These are phyloP conservation scores for Solanum bulbocastanum DNA, from an alignment of 257 asterid species.

Conservation along the genomic window DNA sequence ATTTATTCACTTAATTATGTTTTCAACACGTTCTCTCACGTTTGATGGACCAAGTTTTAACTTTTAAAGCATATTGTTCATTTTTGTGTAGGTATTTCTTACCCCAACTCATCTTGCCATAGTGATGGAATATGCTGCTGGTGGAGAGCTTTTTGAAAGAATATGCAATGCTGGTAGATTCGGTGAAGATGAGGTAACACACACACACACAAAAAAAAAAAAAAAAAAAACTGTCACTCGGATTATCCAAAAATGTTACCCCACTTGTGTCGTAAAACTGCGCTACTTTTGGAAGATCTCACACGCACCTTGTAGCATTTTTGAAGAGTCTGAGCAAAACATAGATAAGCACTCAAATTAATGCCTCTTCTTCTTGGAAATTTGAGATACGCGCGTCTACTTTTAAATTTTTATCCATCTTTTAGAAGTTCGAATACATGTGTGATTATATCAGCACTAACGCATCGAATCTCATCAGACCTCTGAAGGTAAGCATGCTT, in stretches of 20 bases:
- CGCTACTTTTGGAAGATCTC: neutral
- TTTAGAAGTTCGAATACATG: too few species aligned
- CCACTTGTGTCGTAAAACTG: neutral
- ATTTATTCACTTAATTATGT: neutral
- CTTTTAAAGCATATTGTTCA: neutral
- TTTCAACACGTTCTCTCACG: neutral
- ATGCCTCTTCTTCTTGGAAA: neutral
- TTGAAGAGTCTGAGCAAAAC: neutral
- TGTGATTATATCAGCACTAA: neutral
- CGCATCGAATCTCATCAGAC: neutral
- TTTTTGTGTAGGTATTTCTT: conserved; percentile 38
- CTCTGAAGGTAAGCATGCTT: neutral
- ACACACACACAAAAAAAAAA: too few species aligned
- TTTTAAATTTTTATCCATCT: neutral
- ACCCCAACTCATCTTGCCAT: conserved; percentile 73
- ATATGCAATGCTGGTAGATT: conserved; percentile 70
- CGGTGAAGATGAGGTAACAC: conserved; percentile 62
- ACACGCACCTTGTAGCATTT: neutral
- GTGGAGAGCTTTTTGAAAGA: conserved; percentile 71
- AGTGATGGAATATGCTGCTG: conserved; percentile 79
- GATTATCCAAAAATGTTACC: neutral
- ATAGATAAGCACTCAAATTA: neutral
- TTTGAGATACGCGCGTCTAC: neutral
- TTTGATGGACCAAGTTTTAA: neutral
- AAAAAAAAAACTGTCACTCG: neutral